A percentile compares a stretch with the other conserved stretches of the same genome.
Conservation (phyloP, 2,329 filamentous ascomycete species). For the Furcasterigmium furcatum region DNA sequence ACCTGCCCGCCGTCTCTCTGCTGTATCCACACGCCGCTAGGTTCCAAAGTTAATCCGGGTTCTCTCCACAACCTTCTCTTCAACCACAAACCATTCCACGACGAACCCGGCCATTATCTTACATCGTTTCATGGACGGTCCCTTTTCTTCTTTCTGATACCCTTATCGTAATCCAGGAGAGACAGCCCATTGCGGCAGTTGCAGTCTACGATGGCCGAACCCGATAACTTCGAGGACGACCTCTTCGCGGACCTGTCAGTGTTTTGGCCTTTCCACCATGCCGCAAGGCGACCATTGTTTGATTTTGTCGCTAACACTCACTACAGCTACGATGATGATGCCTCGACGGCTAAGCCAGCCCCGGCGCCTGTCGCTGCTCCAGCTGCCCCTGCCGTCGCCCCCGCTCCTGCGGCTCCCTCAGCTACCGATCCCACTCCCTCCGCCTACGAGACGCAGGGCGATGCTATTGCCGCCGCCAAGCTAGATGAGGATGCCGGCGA, state of each 20-base stretch:
- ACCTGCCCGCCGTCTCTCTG: too few species aligned
- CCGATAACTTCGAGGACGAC: constrained; percentile 85
- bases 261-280: too few species aligned
- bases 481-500: constrained; percentile 33
- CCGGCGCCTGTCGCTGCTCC: constrained; percentile 24
- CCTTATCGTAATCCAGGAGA: neutral
- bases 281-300: too few species aligned
- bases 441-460: constrained; percentile 25
- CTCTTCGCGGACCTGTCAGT: constrained; percentile 92
- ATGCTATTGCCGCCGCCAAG: constrained; percentile 20
- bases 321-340: constrained; percentile 64
- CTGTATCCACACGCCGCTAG: too few species aligned
- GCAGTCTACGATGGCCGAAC: constrained; percentile 64
- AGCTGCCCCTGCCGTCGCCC: constrained; percentile 17
- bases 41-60: too few species aligned
- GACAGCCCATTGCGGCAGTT: too few species aligned
- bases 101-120: too few species aligned
- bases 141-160: neutral
- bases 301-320: neutral
- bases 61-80: too few species aligned
- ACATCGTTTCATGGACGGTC: too few species aligned
- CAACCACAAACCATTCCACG: too few species aligned
- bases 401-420: constrained; percentile 23
- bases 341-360: constrained; percentile 40
- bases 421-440: constrained; percentile 25